Evolutionary conservation across 225 moss, liverwort and hornwort species (phyloP).

Genomic region (Sphagnum tenellum): DNA sequence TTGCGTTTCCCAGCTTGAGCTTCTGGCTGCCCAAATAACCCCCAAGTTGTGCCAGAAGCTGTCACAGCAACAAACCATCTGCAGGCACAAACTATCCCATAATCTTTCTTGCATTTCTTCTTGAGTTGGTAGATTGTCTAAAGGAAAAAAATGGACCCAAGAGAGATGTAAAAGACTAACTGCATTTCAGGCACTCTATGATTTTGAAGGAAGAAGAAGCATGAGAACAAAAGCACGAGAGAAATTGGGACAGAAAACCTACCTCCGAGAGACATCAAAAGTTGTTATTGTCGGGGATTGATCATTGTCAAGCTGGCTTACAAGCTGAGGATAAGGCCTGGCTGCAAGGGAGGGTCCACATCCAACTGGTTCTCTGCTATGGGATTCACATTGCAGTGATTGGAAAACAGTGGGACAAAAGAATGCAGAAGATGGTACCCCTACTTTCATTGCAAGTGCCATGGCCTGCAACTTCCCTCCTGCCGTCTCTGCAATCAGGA

Average conservation of each 20-base stretch:
- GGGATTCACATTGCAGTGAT: conserved; percentile 11
- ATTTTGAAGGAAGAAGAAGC: neutral
- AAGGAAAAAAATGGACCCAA: neutral
- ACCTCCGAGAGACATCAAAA: conserved; percentile 32
- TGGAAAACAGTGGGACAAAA: conserved; percentile 9
- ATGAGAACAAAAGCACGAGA: no score
- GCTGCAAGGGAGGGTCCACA: conserved; percentile 5
- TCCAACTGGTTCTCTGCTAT: conserved; percentile 7
- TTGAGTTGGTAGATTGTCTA: neutral
- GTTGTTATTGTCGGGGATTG: conserved; percentile 1
- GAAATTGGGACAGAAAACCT: neutral
- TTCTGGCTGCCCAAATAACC: conserved; percentile 38
- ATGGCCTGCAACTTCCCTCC: no score
- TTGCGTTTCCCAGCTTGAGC: conserved; percentile 65
- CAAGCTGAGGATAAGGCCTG: conserved; percentile 3
- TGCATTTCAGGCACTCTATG: no score
- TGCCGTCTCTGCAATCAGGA: no score
- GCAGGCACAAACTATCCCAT: neutral
- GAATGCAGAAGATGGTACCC: conserved; percentile 30
- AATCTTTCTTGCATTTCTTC: no score
- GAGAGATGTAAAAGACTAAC: no score
- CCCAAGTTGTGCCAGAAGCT: conserved; percentile 26
- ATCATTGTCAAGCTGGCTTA: conserved; percentile 16
- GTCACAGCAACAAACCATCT: conserved; percentile 34
- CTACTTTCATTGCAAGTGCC: conserved; percentile 8